Conservation (phyloP, 2,329 filamentous ascomycete species). For the Magnaporthales sp. region DNA sequence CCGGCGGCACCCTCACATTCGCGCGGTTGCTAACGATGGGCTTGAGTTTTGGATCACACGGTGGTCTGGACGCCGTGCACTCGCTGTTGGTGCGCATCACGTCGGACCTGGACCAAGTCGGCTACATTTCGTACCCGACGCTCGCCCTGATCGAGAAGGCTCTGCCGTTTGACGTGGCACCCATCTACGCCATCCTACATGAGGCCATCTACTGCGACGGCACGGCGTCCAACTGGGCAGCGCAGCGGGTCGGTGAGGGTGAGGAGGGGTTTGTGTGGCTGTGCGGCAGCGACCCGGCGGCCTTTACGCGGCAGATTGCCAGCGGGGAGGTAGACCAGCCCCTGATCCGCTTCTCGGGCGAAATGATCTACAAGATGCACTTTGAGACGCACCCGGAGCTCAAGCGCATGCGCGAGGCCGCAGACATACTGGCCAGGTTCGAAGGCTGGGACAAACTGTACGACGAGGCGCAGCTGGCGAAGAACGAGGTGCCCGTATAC, state of each 20-base stretch:
- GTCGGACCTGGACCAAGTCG: slow-evolving; percentile 66
- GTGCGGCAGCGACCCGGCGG: slow-evolving; percentile 5
- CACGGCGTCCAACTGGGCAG: slow-evolving; percentile 65
- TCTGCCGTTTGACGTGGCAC: slow-evolving; percentile 62
- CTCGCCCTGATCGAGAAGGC: slow-evolving; percentile 59
- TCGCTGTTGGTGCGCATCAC: slow-evolving; percentile 61
- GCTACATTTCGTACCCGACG: slow-evolving; percentile 65
- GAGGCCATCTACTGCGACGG: slow-evolving; percentile 80
- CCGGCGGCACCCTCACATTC: slow-evolving; percentile 64
- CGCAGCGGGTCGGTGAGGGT: slow-evolving; percentile 49
- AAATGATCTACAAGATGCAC: slow-evolving; percentile 86
- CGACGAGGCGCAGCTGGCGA: slow-evolving; percentile 60
- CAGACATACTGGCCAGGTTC: slow-evolving; percentile 59
- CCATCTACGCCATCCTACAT: slow-evolving; percentile 81
- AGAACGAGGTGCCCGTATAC: slow-evolving; percentile 79
- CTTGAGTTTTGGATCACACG: slow-evolving; percentile 69
- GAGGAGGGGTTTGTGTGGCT: slow-evolving; percentile 44
- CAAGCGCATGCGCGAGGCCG: slow-evolving; percentile 55
- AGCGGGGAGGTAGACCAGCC: slow-evolving; percentile 18
- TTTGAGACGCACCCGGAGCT: slow-evolving; percentile 77
- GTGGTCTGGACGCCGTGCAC: slow-evolving; percentile 68
- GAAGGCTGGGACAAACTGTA: slow-evolving; percentile 71
- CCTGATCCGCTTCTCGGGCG: slow-evolving; percentile 74
- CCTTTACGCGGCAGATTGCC: background rate
- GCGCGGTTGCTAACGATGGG: slow-evolving; percentile 71